Base-by-base conservation (phyloP, 2,329 filamentous ascomycete genomes). In the Davidsoniella virescens region DNA sequence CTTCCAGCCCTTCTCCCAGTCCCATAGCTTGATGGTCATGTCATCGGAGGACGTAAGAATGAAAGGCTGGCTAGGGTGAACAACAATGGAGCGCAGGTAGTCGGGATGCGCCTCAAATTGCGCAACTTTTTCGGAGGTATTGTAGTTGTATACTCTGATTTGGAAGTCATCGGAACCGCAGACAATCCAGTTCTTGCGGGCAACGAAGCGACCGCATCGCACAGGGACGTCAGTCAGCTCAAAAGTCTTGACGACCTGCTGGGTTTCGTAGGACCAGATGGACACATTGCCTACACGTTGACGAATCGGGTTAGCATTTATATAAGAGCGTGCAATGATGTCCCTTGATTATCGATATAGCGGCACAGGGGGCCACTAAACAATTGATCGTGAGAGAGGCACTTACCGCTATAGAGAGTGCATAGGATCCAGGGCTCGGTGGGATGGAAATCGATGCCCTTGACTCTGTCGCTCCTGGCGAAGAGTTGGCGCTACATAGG, bases 1-100 rank as follows among this genome's bases (percentile, higher is more conserved):
- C 66, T 95, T 94, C 92, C 92, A 98, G 58, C 80, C 80, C 66
- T 92, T 93, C 60, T 98, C 92, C 92, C 92, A 98, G 64, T 98
- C 88, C 88, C 92, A 98, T 47, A 95, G 74, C 73, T 92, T 94
- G 63, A 95, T 94, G 52, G 87, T 94, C 87, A 94, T 94, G 64
- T 95, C 88, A 82, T 95, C 88, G 56, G 85, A 92, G 56, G 92
- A 92, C 50, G 92, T 98, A 54, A 98, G 73, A 49, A 96, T 86
- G 61, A 95, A 96, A 1, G 92, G 88, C 63, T 94, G 87, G 42
- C 87, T 87, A 5, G 92, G 92, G 65, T 98, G 92, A 37, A 98
- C 86, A 56, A 82, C 87, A 59, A 98, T 95, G 47, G 92, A 88
- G 60, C 92, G 85, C 63, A 98, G 96, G 63, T 98, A 98, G 67